These are phyloP conservation scores for Aspergillus piperis DNA, from an alignment of 2,329 filamentous ascomycete species.

Conservation along the genomic window DNA sequence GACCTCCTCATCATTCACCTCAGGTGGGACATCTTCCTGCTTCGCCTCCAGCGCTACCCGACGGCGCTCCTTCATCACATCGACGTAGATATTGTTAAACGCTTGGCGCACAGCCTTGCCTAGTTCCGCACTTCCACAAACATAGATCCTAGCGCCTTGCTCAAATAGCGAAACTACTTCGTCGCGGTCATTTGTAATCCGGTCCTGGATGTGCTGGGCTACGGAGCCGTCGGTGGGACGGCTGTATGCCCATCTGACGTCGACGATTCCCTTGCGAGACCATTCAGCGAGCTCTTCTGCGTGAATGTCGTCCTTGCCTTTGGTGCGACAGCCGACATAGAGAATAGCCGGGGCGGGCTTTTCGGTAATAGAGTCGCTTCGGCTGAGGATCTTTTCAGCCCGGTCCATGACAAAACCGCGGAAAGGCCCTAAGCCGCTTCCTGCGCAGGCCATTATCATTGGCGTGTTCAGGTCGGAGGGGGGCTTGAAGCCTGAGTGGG, in stretches of 20 bases:
- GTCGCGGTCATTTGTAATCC: constrained; percentile 50
- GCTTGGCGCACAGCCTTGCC: constrained; percentile 52
- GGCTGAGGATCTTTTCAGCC: constrained; percentile 41
- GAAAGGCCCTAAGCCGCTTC: constrained; percentile 63
- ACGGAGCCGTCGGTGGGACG: constrained; percentile 48
- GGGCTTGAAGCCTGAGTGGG: constrained; percentile 39
- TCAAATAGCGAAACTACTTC: constrained; percentile 51
- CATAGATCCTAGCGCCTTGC: constrained; percentile 59
- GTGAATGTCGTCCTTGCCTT: constrained; percentile 40
- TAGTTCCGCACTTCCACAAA: constrained; percentile 63
- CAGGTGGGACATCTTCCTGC: constrained; percentile 34
- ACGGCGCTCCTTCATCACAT: constrained; percentile 32
- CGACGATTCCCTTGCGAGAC: constrained; percentile 62
- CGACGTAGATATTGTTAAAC: constrained; percentile 38
- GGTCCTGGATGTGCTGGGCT: constrained; percentile 57
- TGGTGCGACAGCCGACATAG: constrained; percentile 40
- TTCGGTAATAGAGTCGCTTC: constrained; percentile 20
- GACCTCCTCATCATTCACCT: constrained; percentile 27
- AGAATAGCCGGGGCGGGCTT: constrained; percentile 37
- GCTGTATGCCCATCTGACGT: constrained; percentile 63
- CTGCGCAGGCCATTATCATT: constrained; percentile 44
- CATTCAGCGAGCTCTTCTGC: constrained; percentile 52
- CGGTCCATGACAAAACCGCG: constrained; percentile 65
- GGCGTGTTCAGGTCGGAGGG: constrained; percentile 37
- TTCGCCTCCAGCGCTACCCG: constrained; percentile 35